Evolutionary conservation across 202 grass and related monocot species (phyloP), one percentile per base, ranked within the genome.

Genomic region (Carex arenaria): DNA sequence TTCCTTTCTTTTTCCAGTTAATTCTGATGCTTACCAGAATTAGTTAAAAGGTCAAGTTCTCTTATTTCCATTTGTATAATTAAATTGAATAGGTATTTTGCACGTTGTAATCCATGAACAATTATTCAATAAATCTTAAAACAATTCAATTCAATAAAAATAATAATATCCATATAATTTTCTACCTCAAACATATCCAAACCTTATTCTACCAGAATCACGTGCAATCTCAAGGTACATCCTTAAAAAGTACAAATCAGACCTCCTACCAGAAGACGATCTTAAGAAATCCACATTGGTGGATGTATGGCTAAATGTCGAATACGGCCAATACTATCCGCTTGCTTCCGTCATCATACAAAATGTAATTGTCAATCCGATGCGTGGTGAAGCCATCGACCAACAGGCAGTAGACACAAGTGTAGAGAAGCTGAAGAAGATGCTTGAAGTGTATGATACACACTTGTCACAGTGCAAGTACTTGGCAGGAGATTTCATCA

Each of bases 221-320:
- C 84, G 83, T 0, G 86, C 88, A 7, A 90, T 95, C 7, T 59
- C 84, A 1, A 52, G 84, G 13, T 74, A 96, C 40, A 78, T 96
- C 34, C 78, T 91, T 1, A 85, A 73, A 67, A 93, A 91, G 78
- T 79, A 86, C 87, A 97, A 90, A 31, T 82, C 26, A 1, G 83
- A 93, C 59, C 81, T 96, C 1, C 78, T 96, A 0, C 12, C 61
- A 0, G 89, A 79, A n/a, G 75, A 79, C 2, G 64, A 36, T 82
- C 67, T 64, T 0, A 17, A 49, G 40, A 72, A 79, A 60, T 61
- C 89, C 0, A 79, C 93, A 0, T 54, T 79, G 83, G 91, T 91
- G 84, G 89, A 91, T 64, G 38, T 72, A 5, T 97, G 93, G 93
- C 12, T 89, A 1, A 88, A 92, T 1, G 93, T 89, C 19, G 93